Evolutionary conservation across 148 eudicot genomes (phyloP), one percentile per base, ranked within the genome.

Genomic region (Chenopodium quinoa): DNA sequence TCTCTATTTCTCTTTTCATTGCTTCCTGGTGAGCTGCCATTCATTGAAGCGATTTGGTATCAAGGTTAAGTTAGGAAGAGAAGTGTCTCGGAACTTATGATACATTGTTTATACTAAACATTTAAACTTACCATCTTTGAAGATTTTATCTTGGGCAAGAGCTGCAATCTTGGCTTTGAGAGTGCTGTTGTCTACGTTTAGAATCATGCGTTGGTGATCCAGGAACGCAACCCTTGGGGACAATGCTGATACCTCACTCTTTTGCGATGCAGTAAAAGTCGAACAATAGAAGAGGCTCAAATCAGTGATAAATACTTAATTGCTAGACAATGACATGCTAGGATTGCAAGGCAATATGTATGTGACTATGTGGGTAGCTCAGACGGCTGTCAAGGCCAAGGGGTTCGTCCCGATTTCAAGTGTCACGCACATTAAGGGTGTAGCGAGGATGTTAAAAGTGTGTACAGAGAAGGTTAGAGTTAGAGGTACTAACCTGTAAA

Each of bases 81-180:
- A 19, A 1, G 16, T 47, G 71, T 27, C 1, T 67, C 34, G 3
- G 7, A 3, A 67, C 32, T 52, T 17, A 1, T 29, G 31, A 7
- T 54, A 9, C 20, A 54, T 56, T 9, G 32, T 13, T 80, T 60
- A 11, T 32, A 6, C 27, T 27, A 27, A 27, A 27, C 27, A 27
- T 71, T 9, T 76, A 71, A 31, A 29, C 46, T 82, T 86, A 94
- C 98, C 98, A 76, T 95, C 98, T 88, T 93, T 95, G 86, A 95
- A 95, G 73, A 93, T 82, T 81, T 95, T 95, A 46, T 95, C 98
- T 83, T 95, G 98, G 46, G 96, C 94, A 20, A 95, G 90, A 80
- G 98, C 98, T 44, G 97, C 98, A 12, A 95, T 89, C 72, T 94
- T 91, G 85, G 95, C 90, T 86, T 92, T 95, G 71, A 95, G 89